These are phyloP conservation scores for Ogataea degrootiae DNA, from an alignment of 805 yeast genomes.

Conservation along the genomic window DNA sequence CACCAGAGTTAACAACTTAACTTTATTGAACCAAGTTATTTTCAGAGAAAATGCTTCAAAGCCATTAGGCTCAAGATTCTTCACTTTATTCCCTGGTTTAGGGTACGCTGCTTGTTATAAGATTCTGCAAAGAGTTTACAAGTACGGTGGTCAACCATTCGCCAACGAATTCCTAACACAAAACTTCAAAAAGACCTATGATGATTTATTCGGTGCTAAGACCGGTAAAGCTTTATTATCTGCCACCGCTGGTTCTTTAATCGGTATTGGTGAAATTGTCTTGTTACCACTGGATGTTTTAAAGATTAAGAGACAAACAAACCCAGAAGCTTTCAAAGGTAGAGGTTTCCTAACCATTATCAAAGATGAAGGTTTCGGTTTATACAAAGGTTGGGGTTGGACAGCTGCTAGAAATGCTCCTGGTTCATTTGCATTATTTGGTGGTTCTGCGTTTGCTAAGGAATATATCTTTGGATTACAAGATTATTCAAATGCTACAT, in stretches of 20 bases:
- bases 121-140: slow-evolving; percentile 94
- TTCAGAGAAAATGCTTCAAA: slow-evolving; percentile 78
- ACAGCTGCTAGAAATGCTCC: slow-evolving; percentile 99
- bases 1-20: slow-evolving; percentile 54
- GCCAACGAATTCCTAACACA: slow-evolving; percentile 87
- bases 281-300: slow-evolving; percentile 92
- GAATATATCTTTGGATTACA: slow-evolving; percentile 84
- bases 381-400: slow-evolving; percentile 99
- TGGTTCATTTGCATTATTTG: slow-evolving; percentile 95
- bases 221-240: slow-evolving; percentile 96
- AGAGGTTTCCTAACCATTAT: slow-evolving; percentile 89
- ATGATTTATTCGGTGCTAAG: slow-evolving; percentile 78
- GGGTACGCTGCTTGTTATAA: slow-evolving; percentile 98
- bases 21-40: slow-evolving; percentile 78
- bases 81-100: slow-evolving; percentile 93
- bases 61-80: slow-evolving; percentile 62
- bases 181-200: slow-evolving; percentile 68
- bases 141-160: slow-evolving; percentile 98
- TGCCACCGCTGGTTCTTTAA: slow-evolving; percentile 95
- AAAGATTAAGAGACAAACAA: slow-evolving; percentile 98
- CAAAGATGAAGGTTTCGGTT: slow-evolving; percentile 85
- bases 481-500: slow-evolving; percentile 89
- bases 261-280: slow-evolving; percentile 97
- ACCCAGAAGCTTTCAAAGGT: slow-evolving; percentile 99
- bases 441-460: slow-evolving; percentile 98